A percentile compares a stretch with the other conserved stretches of the same genome.
phyloP scores from a whole-genome alignment of 1,284 basidiomycete genomes.

The Sanguinoderma infundibulare region DNA sequence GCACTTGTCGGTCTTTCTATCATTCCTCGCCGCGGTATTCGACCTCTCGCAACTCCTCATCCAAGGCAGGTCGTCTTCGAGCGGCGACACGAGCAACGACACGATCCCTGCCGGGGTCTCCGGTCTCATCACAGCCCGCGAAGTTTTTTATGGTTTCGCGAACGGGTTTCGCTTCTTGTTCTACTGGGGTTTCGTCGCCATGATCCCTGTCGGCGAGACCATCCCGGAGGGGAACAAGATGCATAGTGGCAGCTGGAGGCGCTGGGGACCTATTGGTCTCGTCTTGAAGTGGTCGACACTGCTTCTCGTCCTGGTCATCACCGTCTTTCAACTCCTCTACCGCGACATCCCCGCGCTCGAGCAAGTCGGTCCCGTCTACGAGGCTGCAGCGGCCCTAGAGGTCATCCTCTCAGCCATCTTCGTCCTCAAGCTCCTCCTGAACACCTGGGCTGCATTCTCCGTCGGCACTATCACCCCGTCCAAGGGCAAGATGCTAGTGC shows the following conservation, averaged over 20 bases:
- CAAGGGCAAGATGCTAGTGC: constrained; percentile 49
- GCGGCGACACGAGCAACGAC: constrained; percentile 32
- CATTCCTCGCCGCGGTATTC: constrained; percentile 66
- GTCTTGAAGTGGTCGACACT: constrained; percentile 57
- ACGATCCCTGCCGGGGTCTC: constrained; percentile 31
- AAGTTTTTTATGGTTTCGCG: constrained; percentile 61
- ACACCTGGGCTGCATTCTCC: constrained; percentile 47
- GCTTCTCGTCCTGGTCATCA: constrained; percentile 46
- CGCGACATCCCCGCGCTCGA: constrained; percentile 49
- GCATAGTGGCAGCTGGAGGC: constrained; percentile 66
- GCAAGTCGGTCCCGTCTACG: constrained; percentile 56
- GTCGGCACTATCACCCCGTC: constrained; percentile 33
- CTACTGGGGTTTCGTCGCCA: constrained; percentile 68
- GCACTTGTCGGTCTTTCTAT: constrained; percentile 57
- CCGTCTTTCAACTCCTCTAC: constrained; percentile 68
- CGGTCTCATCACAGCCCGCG: constrained; percentile 56
- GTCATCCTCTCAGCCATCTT: constrained; percentile 61
- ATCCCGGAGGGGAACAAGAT: constrained; percentile 24
- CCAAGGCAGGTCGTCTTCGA: constrained; percentile 40
- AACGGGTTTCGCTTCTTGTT: constrained; percentile 65
- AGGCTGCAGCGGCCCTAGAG: constrained; percentile 59
- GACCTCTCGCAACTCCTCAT: constrained; percentile 64
- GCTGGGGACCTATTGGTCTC: constrained; percentile 61
- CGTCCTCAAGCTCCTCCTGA: constrained; percentile 65
- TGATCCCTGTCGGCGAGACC: constrained; percentile 53